Conservation (phyloP, 345 rosid species). For the Citrus reticulata region DNA sequence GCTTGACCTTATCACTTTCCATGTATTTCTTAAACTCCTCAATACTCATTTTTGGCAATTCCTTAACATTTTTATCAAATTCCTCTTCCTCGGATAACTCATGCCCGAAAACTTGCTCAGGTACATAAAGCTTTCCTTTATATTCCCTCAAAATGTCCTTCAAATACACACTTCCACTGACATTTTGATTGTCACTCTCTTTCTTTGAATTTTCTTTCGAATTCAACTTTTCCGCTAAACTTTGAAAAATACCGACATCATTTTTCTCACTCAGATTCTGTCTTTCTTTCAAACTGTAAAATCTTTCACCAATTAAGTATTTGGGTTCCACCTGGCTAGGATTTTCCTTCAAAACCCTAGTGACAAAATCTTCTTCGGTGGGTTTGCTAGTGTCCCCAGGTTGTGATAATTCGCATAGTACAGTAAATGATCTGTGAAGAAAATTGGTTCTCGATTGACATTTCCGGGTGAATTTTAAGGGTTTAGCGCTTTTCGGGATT, state of each 20-base stretch:
- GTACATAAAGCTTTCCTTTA: slow-evolving; percentile 86
- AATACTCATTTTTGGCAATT: slow-evolving; percentile 66
- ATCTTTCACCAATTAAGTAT: slow-evolving; percentile 51
- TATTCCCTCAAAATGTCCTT: slow-evolving; percentile 74
- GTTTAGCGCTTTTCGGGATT: slow-evolving; percentile 4
- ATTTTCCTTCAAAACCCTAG: slow-evolving; percentile 71
- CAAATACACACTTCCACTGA: slow-evolving; percentile 54
- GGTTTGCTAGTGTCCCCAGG: slow-evolving; percentile 26
- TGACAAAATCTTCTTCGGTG: slow-evolving; percentile 51
- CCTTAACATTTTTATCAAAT: slow-evolving; percentile 54
- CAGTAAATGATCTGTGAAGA: slow-evolving; percentile 47
- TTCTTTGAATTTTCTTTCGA: slow-evolving; percentile 29
- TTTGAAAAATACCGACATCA: slow-evolving; percentile 39
- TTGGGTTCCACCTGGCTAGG: slow-evolving; percentile 83
- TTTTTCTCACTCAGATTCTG: slow-evolving; percentile 39
- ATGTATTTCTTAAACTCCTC: slow-evolving; percentile 68
- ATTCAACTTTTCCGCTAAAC: slow-evolving; percentile 39
- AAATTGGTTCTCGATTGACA: slow-evolving; percentile 29
- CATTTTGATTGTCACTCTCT: slow-evolving; percentile 23
- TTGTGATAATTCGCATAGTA: slow-evolving; percentile 38
- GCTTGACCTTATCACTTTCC: slow-evolving; percentile 60
- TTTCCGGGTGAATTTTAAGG: slow-evolving; percentile 24
- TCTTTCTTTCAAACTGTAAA: slow-evolving; percentile 59
- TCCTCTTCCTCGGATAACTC: slow-evolving; percentile 74
- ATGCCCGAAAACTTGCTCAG: slow-evolving; percentile 74